phyloP scores from a whole-genome alignment of 2,329 filamentous ascomycete species.

The Trichoderma arundinaceum region DNA sequence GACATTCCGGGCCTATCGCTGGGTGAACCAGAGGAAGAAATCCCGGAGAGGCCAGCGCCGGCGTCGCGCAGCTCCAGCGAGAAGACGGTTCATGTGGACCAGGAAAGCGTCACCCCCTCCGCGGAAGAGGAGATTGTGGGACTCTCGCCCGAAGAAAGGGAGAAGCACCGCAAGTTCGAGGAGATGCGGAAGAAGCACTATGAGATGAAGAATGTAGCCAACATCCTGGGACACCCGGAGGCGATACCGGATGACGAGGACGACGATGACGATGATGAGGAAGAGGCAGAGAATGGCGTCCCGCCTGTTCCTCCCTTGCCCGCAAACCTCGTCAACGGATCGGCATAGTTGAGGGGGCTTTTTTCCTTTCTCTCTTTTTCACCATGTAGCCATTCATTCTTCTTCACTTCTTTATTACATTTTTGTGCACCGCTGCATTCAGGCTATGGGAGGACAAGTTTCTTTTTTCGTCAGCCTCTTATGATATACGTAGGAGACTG shows the following conservation, averaged over 20 bases:
- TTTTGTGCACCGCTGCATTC: constrained; percentile 19
- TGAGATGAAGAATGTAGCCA: constrained; percentile 95
- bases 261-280: constrained; percentile 57
- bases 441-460: background rate
- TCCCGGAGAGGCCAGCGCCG: constrained; percentile 54
- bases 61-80: constrained; percentile 48
- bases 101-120: constrained; percentile 62
- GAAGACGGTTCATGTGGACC: constrained; percentile 83
- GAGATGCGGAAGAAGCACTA: constrained; percentile 94
- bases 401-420: constrained; percentile 2
- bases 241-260: constrained; percentile 67
- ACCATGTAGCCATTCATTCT: background rate
- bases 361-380: background rate
- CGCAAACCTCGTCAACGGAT: constrained; percentile 39
- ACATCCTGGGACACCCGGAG: constrained; percentile 79
- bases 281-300: constrained; percentile 34
- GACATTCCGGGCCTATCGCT: constrained; percentile 93
- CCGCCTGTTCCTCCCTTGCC: constrained; percentile 55
- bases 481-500: background rate
- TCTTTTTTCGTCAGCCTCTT: background rate
- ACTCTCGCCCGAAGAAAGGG: constrained; percentile 73
- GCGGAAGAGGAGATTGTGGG: constrained; percentile 61
- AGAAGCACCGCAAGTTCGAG: constrained; percentile 93
- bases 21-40: constrained; percentile 84
- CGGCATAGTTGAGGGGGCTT: constrained; percentile 36